Base-by-base conservation (phyloP, 495 filamentous ascomycete genomes). In the Penicillium dipodomyicola region DNA sequence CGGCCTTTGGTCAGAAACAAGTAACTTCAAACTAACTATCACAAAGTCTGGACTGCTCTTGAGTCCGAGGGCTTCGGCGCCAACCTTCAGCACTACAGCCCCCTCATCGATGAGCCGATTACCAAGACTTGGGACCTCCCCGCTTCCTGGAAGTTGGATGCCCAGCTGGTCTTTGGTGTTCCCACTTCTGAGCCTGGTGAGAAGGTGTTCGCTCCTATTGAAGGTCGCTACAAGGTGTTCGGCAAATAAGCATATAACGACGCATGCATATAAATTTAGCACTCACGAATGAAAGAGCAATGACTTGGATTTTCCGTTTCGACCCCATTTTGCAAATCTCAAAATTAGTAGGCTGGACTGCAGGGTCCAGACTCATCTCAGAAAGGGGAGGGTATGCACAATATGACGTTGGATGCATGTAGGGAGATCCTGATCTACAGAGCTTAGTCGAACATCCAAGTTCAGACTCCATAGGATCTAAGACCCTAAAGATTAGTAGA, bases 11-110 rank as follows among this genome's bases (percentile, higher is more conserved):
- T 15, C 1, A n/a, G 6, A 30, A 30, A 40, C n/a, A 11, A 19
- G 27, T 30, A 9, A 12, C 15, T 27, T 39, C 12, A 54, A 32
- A 40, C 64, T 64, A 52, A 64, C 44, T 7, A 7, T 43, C 4
- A 29, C 2, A n/a, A n/a, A 73, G 70, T 80, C 53, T 82, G 80
- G 80, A 69, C 72, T 39, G 80, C 79, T 7, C 74, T 82, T 19
- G 63, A 76, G 56, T 63, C 72, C 12, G 77, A 80, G 56, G 80
- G 80, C 32, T 62, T 82, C 53, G 80, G 79, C 32, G 72, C 67
- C 61, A 82, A 82, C 60, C 71, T 82, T 22, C 80, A 82, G 75
- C 80, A 82, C 68, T 81, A 80, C 68, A 80, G 76, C 62, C 76
- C 77, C n/a, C 63, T 79, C 12, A 74, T 81, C 57, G 77, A 81